Evolutionary conservation across 148 eudicot species (phyloP).

Genomic region (Vaccinium corymbosum): DNA sequence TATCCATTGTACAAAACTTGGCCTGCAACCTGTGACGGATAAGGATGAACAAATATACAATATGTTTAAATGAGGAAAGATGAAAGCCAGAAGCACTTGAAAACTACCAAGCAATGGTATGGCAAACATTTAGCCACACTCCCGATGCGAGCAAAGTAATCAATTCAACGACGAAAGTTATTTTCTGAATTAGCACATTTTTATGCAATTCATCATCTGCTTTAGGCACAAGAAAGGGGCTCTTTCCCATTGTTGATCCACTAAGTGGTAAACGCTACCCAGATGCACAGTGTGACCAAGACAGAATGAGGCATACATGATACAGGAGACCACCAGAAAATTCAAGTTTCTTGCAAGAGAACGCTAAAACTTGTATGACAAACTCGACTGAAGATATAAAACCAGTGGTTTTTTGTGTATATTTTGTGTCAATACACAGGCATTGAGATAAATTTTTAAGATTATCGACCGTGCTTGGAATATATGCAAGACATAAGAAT

Average conservation of each 20-base stretch:
- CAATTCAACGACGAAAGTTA: background rate
- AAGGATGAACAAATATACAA: background rate
- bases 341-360: background rate
- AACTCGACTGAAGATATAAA: too few relatives aligned
- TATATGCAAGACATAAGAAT: too few relatives aligned
- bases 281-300: background rate
- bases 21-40: constrained; percentile 43
- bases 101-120: background rate
- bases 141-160: background rate
- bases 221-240: too few relatives aligned
- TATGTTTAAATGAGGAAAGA: background rate
- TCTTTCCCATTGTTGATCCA: background rate
- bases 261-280: background rate
- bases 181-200: background rate
- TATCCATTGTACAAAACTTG: constrained; percentile 70
- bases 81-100: background rate
- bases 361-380: background rate
- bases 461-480: too few relatives aligned
- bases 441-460: too few relatives aligned
- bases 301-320: background rate
- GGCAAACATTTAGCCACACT: background rate
- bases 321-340: background rate
- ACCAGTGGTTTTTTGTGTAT: background rate
- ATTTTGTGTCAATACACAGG: too few relatives aligned
- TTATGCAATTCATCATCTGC: background rate